Percentiles rank a stretch among this genome's conserved stretches.
phyloP scores from a whole-genome alignment of 2,329 filamentous ascomycete genomes.

The Aspergillus tubingensis region DNA sequence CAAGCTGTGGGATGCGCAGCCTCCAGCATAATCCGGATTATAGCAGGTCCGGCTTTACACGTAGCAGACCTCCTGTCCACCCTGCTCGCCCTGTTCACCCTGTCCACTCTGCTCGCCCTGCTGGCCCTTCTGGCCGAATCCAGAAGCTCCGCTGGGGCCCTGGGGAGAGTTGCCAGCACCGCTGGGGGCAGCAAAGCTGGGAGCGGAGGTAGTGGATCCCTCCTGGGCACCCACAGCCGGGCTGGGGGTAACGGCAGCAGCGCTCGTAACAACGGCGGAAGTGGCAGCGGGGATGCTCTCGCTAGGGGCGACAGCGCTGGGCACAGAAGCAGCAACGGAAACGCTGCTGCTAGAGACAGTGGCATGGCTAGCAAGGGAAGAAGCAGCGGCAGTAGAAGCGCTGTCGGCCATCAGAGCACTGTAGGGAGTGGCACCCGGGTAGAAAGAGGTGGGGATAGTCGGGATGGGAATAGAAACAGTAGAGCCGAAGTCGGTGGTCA shows the following conservation, averaged over 20 bases:
- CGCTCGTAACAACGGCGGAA: neutral
- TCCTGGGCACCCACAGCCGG: neutral
- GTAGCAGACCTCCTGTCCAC: neutral
- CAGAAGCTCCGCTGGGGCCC: neutral
- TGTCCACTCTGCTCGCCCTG: neutral
- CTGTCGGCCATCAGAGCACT: slow-evolving; percentile 25
- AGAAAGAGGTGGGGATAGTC: slow-evolving; percentile 29
- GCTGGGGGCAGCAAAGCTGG: neutral
- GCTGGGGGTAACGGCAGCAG: neutral
- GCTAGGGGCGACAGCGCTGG: neutral
- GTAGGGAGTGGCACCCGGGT: slow-evolving; percentile 34
- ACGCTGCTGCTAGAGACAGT: neutral
- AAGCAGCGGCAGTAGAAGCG: neutral
- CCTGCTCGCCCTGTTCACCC: neutral
- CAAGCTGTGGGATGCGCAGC: neutral
- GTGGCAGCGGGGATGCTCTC: neutral
- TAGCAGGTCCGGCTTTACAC: neutral
- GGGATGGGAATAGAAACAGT: slow-evolving; percentile 27
- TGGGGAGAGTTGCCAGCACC: neutral
- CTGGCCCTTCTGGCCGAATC: neutral
- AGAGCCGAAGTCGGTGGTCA: slow-evolving; percentile 28
- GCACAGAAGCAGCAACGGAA: neutral
- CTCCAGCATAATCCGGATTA: neutral
- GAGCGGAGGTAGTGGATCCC: neutral
- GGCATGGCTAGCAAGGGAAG: neutral